Conservation (phyloP, 495 filamentous ascomycete species). For the Tuber aestivum region DNA sequence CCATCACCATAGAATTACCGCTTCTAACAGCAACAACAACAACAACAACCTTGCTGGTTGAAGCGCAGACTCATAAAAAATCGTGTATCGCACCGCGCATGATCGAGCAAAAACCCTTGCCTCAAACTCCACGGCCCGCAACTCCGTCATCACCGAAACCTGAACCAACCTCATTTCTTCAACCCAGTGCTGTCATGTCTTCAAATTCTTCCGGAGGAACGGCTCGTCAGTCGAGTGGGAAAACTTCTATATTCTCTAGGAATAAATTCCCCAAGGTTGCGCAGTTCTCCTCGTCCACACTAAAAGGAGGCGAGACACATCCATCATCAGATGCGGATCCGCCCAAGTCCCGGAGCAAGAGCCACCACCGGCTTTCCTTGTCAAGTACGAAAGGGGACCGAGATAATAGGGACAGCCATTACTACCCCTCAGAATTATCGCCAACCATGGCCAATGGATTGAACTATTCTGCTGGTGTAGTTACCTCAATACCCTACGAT, state of each 20-base stretch:
- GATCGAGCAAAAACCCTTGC: constrained; percentile 27
- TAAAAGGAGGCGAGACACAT: constrained; percentile 22
- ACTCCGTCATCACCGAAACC: constrained; percentile 20
- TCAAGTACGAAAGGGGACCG: constrained; percentile 30
- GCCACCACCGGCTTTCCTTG: constrained; percentile 36
- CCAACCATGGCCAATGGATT: constrained; percentile 52
- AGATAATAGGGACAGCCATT: constrained; percentile 26
- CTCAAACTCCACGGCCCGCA: constrained; percentile 15
- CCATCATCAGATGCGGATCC: constrained; percentile 23
- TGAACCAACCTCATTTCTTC: constrained; percentile 6
- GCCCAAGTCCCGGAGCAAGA: constrained; percentile 30
- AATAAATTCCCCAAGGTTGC: constrained; percentile 37
- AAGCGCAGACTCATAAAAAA: neutral
- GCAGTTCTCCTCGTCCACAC: constrained; percentile 29
- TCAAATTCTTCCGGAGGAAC: constrained; percentile 28
- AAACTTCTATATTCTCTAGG: constrained; percentile 40
- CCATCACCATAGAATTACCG: neutral
- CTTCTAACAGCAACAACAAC: neutral
- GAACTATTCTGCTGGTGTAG: constrained; percentile 73
- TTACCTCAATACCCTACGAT: constrained; percentile 87
- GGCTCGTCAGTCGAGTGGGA: constrained; percentile 30
- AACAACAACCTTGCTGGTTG: neutral
- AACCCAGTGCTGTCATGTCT: constrained; percentile 24
- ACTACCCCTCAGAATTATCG: constrained; percentile 43
- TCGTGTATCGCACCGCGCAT: constrained; percentile 27